phyloP scores from a whole-genome alignment of 1,284 basidiomycete genomes.

The Bondarzewia mesenterica region DNA sequence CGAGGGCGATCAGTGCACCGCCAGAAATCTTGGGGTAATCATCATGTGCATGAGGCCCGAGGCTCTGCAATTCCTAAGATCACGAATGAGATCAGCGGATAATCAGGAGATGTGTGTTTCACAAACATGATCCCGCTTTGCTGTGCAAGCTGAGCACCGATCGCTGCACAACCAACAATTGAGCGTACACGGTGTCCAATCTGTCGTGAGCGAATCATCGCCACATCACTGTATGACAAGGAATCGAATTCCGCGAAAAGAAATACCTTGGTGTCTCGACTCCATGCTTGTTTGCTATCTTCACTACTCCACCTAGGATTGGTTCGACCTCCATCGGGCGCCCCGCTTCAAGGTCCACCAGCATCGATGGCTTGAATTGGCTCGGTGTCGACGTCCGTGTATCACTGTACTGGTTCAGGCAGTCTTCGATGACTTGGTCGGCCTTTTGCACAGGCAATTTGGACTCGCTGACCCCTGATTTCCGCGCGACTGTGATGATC shows the following conservation, averaged over 20 bases:
- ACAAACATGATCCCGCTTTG: too few species aligned
- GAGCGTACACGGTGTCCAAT: slow-evolving; percentile 9
- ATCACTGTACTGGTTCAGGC: slow-evolving; percentile 5
- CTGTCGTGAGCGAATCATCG: slow-evolving; percentile 3
- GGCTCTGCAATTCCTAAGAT: too few species aligned
- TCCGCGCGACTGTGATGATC: slow-evolving; percentile 4
- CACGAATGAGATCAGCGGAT: background rate
- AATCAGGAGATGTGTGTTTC: background rate
- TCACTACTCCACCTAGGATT: slow-evolving; percentile 53
- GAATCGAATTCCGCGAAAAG: background rate
- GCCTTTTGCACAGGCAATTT: slow-evolving; percentile 1
- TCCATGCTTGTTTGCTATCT: slow-evolving; percentile 35
- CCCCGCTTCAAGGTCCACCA: slow-evolving; percentile 48
- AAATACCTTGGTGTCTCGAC: slow-evolving; percentile 19
- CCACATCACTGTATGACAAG: background rate
- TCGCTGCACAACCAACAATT: slow-evolving; percentile 10
- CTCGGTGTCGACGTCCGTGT: background rate
- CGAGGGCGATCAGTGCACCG: background rate
- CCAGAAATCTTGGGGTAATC: too few species aligned
- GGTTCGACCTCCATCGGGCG: slow-evolving; percentile 59
- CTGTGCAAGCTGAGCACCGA: background rate
- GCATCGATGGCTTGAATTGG: slow-evolving; percentile 27
- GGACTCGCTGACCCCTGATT: background rate
- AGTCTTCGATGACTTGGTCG: background rate
- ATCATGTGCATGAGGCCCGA: background rate